A percentile compares a stretch with the other conserved stretches of the same genome.
Evolutionary conservation across 1,139 yeast species (phyloP).

Genomic region (Debaryomyces robertsiae): DNA sequence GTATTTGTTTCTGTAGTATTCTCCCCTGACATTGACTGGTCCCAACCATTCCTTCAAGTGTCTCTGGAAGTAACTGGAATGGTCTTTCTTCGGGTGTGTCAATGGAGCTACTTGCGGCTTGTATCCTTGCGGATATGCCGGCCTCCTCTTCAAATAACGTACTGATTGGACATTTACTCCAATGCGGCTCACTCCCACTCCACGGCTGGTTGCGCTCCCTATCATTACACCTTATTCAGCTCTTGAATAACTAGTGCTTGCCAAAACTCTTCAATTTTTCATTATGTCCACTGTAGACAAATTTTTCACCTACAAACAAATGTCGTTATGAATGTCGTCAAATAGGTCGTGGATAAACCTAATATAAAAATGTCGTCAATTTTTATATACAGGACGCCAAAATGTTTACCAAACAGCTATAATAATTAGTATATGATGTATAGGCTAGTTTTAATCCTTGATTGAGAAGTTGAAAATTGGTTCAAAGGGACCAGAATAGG

Average conservation of each 20-base stretch:
- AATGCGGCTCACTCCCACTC: conserved; percentile 3
- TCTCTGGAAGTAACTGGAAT: conserved; percentile 30
- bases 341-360: background rate
- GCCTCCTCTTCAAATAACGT: conserved; percentile 26
- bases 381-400: conserved; percentile 5
- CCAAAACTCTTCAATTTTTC: background rate
- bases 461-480: background rate
- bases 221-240: conserved; percentile 6
- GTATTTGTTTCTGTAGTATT: conserved; percentile 76
- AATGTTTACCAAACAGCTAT: conserved; percentile 2
- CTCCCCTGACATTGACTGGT: conserved; percentile 81
- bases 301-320: conserved; percentile 10
- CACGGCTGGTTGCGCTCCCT: conserved; percentile 5
- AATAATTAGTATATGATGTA: background rate
- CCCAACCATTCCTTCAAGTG: conserved; percentile 68
- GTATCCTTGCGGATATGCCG: conserved; percentile 33
- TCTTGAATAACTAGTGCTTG: no score
- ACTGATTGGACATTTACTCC: conserved; percentile 20
- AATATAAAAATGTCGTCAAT: conserved; percentile 1
- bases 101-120: conserved; percentile 27
- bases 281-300: conserved; percentile 6
- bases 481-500: background rate
- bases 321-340: conserved; percentile 8
- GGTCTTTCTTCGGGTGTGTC: conserved; percentile 35
- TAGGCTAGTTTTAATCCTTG: background rate